These are phyloP conservation scores for Pleurotus tuoliensis DNA, from an alignment of 768 basidiomycete genomes.

Conservation along the genomic window DNA sequence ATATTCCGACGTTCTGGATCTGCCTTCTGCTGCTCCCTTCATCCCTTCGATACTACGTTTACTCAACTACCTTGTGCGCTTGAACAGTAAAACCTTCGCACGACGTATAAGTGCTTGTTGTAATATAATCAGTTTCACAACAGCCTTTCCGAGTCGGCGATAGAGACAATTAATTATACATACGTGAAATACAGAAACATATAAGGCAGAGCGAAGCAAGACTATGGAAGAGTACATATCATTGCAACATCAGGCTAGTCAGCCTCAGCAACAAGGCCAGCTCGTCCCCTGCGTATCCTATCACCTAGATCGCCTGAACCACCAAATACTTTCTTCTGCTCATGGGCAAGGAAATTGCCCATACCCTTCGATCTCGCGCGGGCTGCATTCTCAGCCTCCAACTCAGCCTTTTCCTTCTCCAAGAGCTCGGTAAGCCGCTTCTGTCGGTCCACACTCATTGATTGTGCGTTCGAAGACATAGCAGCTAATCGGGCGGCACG, in stretches of 20 bases:
- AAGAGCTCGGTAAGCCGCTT: slow-evolving; percentile 65
- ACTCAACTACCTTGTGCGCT: too few species aligned
- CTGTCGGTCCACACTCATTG: slow-evolving; percentile 64
- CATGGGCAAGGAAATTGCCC: slow-evolving; percentile 76
- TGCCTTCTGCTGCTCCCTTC: too few species aligned
- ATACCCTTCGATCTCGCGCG: slow-evolving; percentile 72
- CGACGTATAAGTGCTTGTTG: too few species aligned
- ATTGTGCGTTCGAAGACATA: slow-evolving; percentile 76
- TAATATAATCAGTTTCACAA: too few species aligned
- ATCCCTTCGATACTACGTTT: too few species aligned
- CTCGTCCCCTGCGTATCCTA: slow-evolving; percentile 66
- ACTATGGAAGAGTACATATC: background rate
- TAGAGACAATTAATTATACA: too few species aligned
- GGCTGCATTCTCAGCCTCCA: slow-evolving; percentile 65
- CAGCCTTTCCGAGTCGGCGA: too few species aligned
- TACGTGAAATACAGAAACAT: background rate
- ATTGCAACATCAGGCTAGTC: background rate
- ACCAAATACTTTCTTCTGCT: slow-evolving; percentile 83
- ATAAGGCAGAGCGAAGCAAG: background rate
- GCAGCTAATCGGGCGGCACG: slow-evolving; percentile 87
- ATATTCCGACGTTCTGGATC: too few species aligned
- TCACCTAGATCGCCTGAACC: slow-evolving; percentile 77
- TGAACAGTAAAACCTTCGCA: too few species aligned
- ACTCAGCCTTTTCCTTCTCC: slow-evolving; percentile 74
- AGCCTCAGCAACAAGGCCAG: slow-evolving; percentile 64